A percentile compares a stretch with the other conserved stretches of the same genome.
Evolutionary conservation across 768 basidiomycete genomes (phyloP).

Genomic region (Lactifluus subvellereus): DNA sequence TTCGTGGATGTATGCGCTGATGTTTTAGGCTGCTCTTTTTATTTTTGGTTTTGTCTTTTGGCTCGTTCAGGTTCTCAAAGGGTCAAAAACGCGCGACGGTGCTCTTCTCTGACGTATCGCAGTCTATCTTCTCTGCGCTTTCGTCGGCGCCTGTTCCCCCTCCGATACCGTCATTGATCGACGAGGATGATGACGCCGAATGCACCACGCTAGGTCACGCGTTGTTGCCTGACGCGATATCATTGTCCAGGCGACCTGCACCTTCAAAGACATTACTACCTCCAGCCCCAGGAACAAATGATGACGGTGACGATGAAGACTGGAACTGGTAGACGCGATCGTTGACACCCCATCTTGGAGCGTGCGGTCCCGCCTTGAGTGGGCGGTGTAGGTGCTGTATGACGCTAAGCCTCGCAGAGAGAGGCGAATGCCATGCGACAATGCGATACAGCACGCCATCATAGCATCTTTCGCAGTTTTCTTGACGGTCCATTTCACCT

Average conservation of each 20-base stretch:
- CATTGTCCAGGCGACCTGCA: neutral
- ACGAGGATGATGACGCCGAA: constrained; percentile 12
- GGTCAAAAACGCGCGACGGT: constrained; percentile 63
- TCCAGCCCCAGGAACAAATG: neutral
- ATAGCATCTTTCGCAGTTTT: no score
- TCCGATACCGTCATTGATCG: constrained; percentile 14
- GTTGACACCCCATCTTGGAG: no score
- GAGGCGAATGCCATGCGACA: no score
- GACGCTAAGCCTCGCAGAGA: no score
- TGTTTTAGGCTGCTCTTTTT: neutral
- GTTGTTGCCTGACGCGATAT: constrained; percentile 3
- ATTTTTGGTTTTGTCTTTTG: neutral
- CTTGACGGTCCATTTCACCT: no score
- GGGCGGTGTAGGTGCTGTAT: no score
- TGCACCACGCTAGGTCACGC: constrained; percentile 4
- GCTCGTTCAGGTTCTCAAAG: constrained; percentile 49
- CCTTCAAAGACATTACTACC: neutral
- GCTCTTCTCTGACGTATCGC: constrained; percentile 60
- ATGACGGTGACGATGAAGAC: constrained; percentile 22
- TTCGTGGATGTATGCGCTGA: neutral
- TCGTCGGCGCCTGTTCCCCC: constrained; percentile 21
- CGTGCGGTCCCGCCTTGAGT: no score
- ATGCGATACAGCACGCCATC: no score
- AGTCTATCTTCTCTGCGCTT: constrained; percentile 40
- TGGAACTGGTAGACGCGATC: constrained; percentile 23